phyloP scores from a whole-genome alignment of 2,329 filamentous ascomycete genomes.

The Cladosporium sp. region DNA sequence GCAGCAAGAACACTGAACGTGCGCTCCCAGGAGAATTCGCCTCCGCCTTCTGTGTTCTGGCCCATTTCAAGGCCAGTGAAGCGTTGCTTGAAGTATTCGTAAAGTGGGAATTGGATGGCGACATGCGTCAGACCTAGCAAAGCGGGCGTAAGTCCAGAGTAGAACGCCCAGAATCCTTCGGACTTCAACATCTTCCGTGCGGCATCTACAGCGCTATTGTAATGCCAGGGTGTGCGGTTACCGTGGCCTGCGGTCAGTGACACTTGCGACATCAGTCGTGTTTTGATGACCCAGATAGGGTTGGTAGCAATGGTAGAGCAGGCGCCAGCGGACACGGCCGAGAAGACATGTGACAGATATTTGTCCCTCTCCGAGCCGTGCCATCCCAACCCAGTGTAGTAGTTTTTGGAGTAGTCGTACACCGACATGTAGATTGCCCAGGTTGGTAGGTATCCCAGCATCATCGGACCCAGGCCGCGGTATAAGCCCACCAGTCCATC shows the following conservation, averaged over 20 bases:
- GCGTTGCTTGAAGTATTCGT: constrained; percentile 86
- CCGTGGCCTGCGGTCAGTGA: constrained; percentile 57
- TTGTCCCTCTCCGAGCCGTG: constrained; percentile 56
- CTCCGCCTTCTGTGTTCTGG: constrained; percentile 58
- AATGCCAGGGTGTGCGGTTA: constrained; percentile 80
- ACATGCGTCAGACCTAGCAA: constrained; percentile 91
- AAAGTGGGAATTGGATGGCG: constrained; percentile 94
- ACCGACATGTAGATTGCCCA: constrained; percentile 99
- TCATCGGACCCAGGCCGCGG: constrained; percentile 87
- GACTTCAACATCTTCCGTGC: constrained; percentile 93
- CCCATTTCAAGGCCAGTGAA: constrained; percentile 93
- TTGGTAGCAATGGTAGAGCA: constrained; percentile 95
- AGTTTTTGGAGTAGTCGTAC: constrained; percentile 85
- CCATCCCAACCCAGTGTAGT: constrained; percentile 61
- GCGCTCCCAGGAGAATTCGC: constrained; percentile 55
- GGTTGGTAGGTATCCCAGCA: constrained; percentile 92
- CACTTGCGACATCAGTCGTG: constrained; percentile 92
- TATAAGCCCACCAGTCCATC: constrained; percentile 92
- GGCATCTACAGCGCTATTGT: constrained; percentile 84
- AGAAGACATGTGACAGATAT: constrained; percentile 80
- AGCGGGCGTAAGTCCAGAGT: constrained; percentile 90
- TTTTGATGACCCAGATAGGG: constrained; percentile 99
- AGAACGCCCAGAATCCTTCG: constrained; percentile 88
- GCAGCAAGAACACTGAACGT: constrained; percentile 84
- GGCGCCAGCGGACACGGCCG: constrained; percentile 85